Evolutionary conservation across 1,139 yeast genomes (phyloP).

Genomic region (Lodderomyces oxycetoniae): DNA sequence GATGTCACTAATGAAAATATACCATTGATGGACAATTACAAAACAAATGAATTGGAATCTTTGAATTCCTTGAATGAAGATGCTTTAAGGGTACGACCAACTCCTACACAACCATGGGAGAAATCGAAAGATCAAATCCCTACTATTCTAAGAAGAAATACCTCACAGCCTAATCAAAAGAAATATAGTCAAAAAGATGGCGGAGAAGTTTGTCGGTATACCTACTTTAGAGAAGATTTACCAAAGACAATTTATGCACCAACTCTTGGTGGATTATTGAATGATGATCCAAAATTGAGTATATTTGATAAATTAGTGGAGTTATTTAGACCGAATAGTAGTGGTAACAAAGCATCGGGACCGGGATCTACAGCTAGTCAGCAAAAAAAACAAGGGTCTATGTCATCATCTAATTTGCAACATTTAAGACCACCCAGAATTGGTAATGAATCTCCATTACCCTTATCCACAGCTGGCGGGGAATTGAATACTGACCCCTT

Average conservation of each 20-base stretch:
- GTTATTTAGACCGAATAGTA: constrained; percentile 34
- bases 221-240: constrained; percentile 87
- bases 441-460: constrained; percentile 17
- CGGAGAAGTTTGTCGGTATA: constrained; percentile 53
- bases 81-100: constrained; percentile 66
- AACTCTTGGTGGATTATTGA: constrained; percentile 71
- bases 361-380: constrained; percentile 11
- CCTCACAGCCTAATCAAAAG: constrained; percentile 7
- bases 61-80: constrained; percentile 28
- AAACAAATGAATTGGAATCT: constrained; percentile 63
- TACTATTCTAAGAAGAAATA: constrained; percentile 25
- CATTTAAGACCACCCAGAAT: constrained; percentile 9
- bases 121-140: constrained; percentile 31
- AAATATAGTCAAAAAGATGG: constrained; percentile 17
- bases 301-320: constrained; percentile 16
- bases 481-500: constrained; percentile 44
- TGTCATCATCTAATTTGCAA: constrained; percentile 1
- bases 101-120: constrained; percentile 75
- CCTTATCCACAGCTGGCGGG: constrained; percentile 14
- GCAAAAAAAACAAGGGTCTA: constrained; percentile 4
- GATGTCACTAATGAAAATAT: constrained; percentile 17
- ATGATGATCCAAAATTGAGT: constrained; percentile 14
- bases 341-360: constrained; percentile 13
- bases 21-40: constrained; percentile 33
- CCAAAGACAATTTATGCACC: constrained; percentile 89